Evolutionary conservation across 2,329 filamentous ascomycete species (phyloP).

Genomic region (Neofusicoccum sp.): DNA sequence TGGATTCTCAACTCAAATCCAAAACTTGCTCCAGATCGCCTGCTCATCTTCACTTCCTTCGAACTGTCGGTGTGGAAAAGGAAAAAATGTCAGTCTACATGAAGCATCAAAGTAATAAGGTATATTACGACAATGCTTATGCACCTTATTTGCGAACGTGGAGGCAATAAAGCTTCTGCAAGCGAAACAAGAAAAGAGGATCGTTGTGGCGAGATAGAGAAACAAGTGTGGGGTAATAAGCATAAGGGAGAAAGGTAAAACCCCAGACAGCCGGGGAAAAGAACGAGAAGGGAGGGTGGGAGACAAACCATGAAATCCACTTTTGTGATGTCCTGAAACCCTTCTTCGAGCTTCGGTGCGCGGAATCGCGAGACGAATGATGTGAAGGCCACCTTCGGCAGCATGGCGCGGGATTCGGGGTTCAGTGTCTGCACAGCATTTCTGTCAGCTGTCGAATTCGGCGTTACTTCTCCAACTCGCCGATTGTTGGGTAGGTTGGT

Average conservation of each 20-base stretch:
- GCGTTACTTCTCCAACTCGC: no score
- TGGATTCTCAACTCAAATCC: slow-evolving; percentile 59
- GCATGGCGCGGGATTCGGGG: slow-evolving; percentile 72
- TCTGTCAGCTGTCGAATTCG: neutral
- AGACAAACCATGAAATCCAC: slow-evolving; percentile 67
- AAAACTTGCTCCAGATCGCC: slow-evolving; percentile 74
- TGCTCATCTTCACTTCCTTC: slow-evolving; percentile 69
- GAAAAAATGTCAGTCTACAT: neutral
- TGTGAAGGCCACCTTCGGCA: slow-evolving; percentile 81
- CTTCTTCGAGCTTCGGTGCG: slow-evolving; percentile 72
- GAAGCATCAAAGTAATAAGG: neutral
- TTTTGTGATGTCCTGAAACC: slow-evolving; percentile 77
- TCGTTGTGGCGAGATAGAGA: neutral
- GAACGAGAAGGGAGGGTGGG: neutral
- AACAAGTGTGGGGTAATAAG: neutral
- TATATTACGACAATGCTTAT: slow-evolving; percentile 13
- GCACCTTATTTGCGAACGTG: neutral
- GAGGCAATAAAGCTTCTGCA: neutral
- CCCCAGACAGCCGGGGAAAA: neutral
- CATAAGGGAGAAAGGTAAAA: neutral
- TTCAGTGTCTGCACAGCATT: slow-evolving; percentile 62
- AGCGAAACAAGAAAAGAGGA: neutral
- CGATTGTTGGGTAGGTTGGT: neutral
- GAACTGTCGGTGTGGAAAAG: slow-evolving; percentile 51
- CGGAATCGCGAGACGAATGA: slow-evolving; percentile 74